Conservation (phyloP, 345 rosid genomes). For the Brassica incana region DNA sequence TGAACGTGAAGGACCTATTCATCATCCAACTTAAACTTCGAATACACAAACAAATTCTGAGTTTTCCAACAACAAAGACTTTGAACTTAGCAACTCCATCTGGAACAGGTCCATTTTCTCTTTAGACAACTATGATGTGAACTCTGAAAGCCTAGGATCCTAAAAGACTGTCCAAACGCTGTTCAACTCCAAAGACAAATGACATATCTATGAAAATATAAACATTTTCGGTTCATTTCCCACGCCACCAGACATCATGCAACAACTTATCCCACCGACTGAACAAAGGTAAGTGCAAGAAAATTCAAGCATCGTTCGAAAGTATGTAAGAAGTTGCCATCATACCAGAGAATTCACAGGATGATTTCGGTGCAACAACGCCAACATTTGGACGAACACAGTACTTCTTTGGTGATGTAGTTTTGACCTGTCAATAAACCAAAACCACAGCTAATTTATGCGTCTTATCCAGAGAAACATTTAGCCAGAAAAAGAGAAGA, state of each 20-base stretch:
- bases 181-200: not conserved
- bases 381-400: constrained; percentile 94
- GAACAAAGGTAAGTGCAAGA: constrained; percentile 4
- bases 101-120: not conserved
- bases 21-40: not conserved
- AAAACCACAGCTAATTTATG: constrained; percentile 25
- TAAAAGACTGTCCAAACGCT: constrained; percentile 1
- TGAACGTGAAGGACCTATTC: constrained; percentile 11
- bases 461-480: constrained; percentile 6
- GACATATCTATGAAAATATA: not conserved
- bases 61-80: not conserved
- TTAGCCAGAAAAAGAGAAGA: not conserved
- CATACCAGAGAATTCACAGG: constrained; percentile 69
- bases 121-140: not conserved
- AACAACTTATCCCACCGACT: not conserved
- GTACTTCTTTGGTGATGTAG: constrained; percentile 93
- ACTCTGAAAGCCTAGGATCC: constrained; percentile 4
- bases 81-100: constrained; percentile 1
- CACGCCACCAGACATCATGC: constrained; percentile 5
- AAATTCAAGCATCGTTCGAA: constrained; percentile 1
- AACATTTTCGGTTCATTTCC: constrained; percentile 10
- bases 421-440: constrained; percentile 68
- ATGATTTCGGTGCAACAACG: constrained; percentile 63
- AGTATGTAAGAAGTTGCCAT: constrained; percentile 18
- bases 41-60: constrained; percentile 7